Base-by-base conservation (phyloP, 176 grass and related monocot genomes). In the Eragrostis curvula region DNA sequence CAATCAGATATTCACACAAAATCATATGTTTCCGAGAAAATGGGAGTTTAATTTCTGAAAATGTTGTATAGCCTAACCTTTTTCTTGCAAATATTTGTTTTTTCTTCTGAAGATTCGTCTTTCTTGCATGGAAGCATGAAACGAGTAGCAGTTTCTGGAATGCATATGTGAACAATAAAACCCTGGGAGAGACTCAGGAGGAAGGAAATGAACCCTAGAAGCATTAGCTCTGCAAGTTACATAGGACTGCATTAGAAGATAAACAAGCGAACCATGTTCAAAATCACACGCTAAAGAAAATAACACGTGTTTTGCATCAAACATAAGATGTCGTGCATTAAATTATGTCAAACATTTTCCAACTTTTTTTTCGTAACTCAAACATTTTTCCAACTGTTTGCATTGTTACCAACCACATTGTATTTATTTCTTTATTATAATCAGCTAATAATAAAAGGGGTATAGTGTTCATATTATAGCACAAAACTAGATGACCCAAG, bases 121-220 rank as follows among this genome's bases (percentile, higher is more conserved):
- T 79, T 88, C 68, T 93, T 94, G 85, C 92, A 98, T 32, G 90
- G 90, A 87, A 93, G 87, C 96, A 98, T 95, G 43, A 61, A 61
- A 21, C 1, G 39, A 5, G 67, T 84, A 87, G 84, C 24, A 66
- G 46, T 89, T 86, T 79, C 71, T 12, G 88, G 88, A 75, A 98
- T 88, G 57, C 96, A 98, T 64, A 95, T 91, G 70, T 75, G 50
- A 71, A 55, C 28, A 71, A 93, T 89, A 44, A 89, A 85, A 53
- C 77, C 48, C 80, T 95, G 88, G 61, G 87, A 98, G 48, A 94
- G 88, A 12, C 90, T 93, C 56, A 98, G 70, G 58, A 95, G 27
- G 55, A 98, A 94, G 28, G 96, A 98, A 82, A 98, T 98, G 63
- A 98, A 98, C 59, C 96, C 96, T 9, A 98, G 86, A 78, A 98